Base-by-base conservation (phyloP, 805 yeast species). In the Candida sanyiensis region DNA sequence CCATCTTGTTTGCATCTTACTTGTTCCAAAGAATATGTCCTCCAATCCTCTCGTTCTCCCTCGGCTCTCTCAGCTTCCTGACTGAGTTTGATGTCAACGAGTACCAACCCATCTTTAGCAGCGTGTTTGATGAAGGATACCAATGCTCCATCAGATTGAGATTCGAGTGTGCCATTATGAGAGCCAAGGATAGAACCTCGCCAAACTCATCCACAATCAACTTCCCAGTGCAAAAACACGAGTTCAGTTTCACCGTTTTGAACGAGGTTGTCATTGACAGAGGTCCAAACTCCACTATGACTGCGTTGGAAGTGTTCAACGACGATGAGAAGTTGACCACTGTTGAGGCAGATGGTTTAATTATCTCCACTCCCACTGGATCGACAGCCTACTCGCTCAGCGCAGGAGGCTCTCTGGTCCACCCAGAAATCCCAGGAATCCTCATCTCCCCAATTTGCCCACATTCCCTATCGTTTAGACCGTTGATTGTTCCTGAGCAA, bases 301-400 rank as follows among this genome's bases (percentile, higher is more conserved):
- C 75, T n/a, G 61, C 71, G 5, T 55, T 73, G 22, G 77, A 73
- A 45, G 51, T 73, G 31, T 72, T 64, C 54, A 69, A 70, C 24
- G 75, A 71, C 46, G 61, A 60, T 46, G 72, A 67, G 33, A 61
- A 62, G 21, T 54, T 79, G 33, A 79, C 85, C 12, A 71, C 80
- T 3, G 75, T 80, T 17, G 77, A 77, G 13, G 83, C 83, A 1
- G 86, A 79, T 56, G 86, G 86, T 2, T 58, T 77, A 10, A 75
- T 77, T 10, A 70, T 77, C 32, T 69, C 82, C 3, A 75, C 85
- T 0, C 85, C 86, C 7, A 77, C 82, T 15, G 86, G 86, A 0
- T 75, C 81, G 4, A 73, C 80, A 0, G 80, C 80, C 2, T 73
- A 73, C 48, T 70, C 76, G 1, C 57, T 73, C 30, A 64, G 73